These are phyloP conservation scores for Linderniella brevidens DNA, from an alignment of 257 asterid genomes.

Conservation along the genomic window DNA sequence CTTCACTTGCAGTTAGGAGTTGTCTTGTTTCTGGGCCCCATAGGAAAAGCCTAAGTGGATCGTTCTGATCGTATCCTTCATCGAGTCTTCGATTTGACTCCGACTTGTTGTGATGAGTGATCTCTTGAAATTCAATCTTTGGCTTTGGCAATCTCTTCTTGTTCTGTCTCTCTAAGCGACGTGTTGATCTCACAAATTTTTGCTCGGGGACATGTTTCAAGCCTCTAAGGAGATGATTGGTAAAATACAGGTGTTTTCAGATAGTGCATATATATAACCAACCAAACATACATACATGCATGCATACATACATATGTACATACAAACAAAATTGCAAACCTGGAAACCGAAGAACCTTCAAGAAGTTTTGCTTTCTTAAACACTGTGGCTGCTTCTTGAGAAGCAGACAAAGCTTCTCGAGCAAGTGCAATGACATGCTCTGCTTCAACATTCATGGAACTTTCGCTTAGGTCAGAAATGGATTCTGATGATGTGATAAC, in stretches of 20 bases:
- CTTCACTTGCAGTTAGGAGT: constrained; percentile 62
- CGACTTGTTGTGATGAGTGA: constrained; percentile 19
- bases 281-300: neutral
- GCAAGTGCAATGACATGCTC: constrained; percentile 53
- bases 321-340: constrained; percentile 19
- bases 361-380: constrained; percentile 28
- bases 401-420: constrained; percentile 58
- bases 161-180: constrained; percentile 49
- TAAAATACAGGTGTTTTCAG: too few relatives aligned
- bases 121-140: constrained; percentile 27
- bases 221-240: constrained; percentile 11
- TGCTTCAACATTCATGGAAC: constrained; percentile 24
- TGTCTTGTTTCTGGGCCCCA: constrained; percentile 57
- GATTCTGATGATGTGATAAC: constrained; percentile 9
- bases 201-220: constrained; percentile 18
- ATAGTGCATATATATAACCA: neutral
- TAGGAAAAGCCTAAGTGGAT: constrained; percentile 46
- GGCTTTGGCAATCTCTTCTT: constrained; percentile 33
- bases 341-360: constrained; percentile 18
- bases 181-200: constrained; percentile 61
- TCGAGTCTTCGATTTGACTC: constrained; percentile 22
- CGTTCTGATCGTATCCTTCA: constrained; percentile 33
- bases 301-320: neutral
- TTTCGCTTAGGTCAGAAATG: constrained; percentile 16
- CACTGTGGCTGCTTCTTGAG: constrained; percentile 48